Evolutionary conservation across 2,329 filamentous ascomycete species (phyloP).

Genomic region (Beauveria asiatica): DNA sequence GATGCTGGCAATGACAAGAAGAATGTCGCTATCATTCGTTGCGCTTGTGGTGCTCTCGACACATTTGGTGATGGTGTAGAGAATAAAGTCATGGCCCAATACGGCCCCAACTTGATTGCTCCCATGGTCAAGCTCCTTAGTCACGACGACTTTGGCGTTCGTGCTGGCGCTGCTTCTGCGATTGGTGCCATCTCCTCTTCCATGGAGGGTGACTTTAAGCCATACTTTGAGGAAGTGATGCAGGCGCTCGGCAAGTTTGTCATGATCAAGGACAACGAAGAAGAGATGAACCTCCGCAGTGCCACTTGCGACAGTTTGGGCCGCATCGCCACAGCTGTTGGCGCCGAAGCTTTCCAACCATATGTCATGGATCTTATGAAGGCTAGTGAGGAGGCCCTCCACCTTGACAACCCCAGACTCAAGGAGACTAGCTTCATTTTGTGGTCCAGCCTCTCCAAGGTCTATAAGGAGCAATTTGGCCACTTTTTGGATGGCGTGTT

Average conservation of each 20-base stretch:
- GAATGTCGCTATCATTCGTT: constrained; percentile 78
- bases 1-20: constrained; percentile 62
- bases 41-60: constrained; percentile 83
- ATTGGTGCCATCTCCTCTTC: constrained; percentile 85
- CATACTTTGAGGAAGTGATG: constrained; percentile 92
- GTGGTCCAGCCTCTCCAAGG: constrained; percentile 89
- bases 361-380: constrained; percentile 88
- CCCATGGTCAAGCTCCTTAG: constrained; percentile 77
- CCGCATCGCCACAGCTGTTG: constrained; percentile 83
- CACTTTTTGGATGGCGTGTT: constrained; percentile 72
- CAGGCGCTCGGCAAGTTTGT: constrained; percentile 77
- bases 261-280: constrained; percentile 77
- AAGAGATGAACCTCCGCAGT: constrained; percentile 82
- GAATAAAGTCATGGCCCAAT: constrained; percentile 63
- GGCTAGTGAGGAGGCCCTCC: constrained; percentile 82
- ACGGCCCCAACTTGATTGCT: constrained; percentile 74
- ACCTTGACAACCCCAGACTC: constrained; percentile 80
- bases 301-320: constrained; percentile 89
- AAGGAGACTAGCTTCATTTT: constrained; percentile 96
- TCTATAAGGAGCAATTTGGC: constrained; percentile 78
- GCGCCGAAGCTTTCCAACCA: constrained; percentile 75
- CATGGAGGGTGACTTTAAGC: constrained; percentile 71
- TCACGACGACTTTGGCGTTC: constrained; percentile 81
- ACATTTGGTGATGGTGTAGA: constrained; percentile 87
- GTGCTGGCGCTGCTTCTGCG: constrained; percentile 80